Evolutionary conservation across 2,329 filamentous ascomycete genomes (phyloP).

Genomic region (Calonectria pauciramosa): DNA sequence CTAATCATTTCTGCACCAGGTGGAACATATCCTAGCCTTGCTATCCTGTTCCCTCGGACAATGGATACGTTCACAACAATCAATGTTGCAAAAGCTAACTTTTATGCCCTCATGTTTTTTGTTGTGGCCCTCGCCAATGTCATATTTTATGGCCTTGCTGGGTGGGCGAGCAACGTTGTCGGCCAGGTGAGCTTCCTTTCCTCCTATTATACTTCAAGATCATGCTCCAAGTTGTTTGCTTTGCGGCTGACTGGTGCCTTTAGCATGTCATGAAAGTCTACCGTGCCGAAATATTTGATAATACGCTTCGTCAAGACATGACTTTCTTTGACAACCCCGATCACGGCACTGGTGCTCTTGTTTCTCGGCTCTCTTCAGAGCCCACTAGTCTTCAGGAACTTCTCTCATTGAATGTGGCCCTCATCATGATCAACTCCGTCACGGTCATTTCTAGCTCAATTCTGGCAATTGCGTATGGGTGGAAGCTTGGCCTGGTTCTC

Average conservation of each 20-base stretch:
- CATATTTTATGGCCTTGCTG: constrained; percentile 56
- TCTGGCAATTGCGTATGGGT: constrained; percentile 61
- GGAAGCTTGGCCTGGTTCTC: constrained; percentile 65
- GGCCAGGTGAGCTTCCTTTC: constrained; percentile 47
- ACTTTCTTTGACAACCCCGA: constrained; percentile 57
- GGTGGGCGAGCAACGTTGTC: constrained; percentile 54
- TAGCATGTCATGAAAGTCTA: constrained; percentile 52
- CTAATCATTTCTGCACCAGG: constrained; percentile 42
- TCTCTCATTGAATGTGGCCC: constrained; percentile 61
- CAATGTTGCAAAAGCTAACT: constrained; percentile 58
- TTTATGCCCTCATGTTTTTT: constrained; percentile 70
- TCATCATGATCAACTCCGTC: constrained; percentile 62
- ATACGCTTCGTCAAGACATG: constrained; percentile 69
- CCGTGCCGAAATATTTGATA: constrained; percentile 60
- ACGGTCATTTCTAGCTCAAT: constrained; percentile 61
- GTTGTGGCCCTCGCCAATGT: constrained; percentile 63
- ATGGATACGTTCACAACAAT: constrained; percentile 54
- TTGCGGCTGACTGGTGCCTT: background rate
- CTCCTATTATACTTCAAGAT: background rate
- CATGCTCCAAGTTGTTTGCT: no score
- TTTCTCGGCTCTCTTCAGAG: constrained; percentile 53
- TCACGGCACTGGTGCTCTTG: constrained; percentile 56
- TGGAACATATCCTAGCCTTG: constrained; percentile 56
- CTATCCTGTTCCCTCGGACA: constrained; percentile 56
- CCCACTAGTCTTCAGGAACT: constrained; percentile 65